phyloP scores from a whole-genome alignment of 306 rosid genomes.

The Astragalus membranaceus region DNA sequence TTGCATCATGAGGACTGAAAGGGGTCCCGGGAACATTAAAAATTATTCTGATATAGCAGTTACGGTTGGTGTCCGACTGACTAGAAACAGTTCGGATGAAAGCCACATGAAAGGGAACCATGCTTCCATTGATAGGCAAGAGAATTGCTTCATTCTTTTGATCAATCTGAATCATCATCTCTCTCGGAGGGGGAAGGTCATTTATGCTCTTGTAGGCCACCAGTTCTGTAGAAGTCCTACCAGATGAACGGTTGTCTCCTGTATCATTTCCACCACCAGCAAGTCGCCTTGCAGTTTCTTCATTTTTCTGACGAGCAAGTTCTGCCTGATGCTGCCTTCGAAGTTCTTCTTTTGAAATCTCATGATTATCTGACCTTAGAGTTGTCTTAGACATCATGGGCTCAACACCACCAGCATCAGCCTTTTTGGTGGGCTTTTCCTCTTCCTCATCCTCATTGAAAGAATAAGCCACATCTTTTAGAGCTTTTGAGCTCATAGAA shows the following conservation, averaged over 20 bases:
- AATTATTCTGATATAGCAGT: conserved; percentile 58
- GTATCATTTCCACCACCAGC: conserved; percentile 64
- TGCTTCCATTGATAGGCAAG: conserved; percentile 82
- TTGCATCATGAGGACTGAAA: conserved; percentile 75
- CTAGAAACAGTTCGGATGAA: conserved; percentile 73
- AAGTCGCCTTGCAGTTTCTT: conserved; percentile 91
- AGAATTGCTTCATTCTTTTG: conserved; percentile 83
- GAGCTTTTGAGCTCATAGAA: conserved; percentile 57
- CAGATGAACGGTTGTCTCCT: conserved; percentile 56
- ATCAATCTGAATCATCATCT: conserved; percentile 85
- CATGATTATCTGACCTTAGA: conserved; percentile 89
- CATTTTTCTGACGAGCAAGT: conserved; percentile 93
- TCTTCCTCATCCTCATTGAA: conserved; percentile 86
- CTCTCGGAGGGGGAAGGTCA: conserved; percentile 74
- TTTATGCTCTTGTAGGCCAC: conserved; percentile 80
- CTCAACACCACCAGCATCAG: conserved; percentile 34
- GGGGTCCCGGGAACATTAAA: conserved; percentile 91
- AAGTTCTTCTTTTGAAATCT: conserved; percentile 82
- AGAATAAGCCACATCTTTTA: conserved; percentile 82
- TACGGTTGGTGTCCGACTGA: conserved; percentile 60
- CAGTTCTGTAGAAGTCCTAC: conserved; percentile 52
- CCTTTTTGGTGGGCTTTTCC: conserved; percentile 40
- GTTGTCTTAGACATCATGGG: conserved; percentile 67
- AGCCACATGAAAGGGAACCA: conserved; percentile 92
- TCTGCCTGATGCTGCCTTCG: conserved; percentile 97